Base-by-base conservation (phyloP, 176 grass and related monocot species). In the Miscanthus lutarioriparius region DNA sequence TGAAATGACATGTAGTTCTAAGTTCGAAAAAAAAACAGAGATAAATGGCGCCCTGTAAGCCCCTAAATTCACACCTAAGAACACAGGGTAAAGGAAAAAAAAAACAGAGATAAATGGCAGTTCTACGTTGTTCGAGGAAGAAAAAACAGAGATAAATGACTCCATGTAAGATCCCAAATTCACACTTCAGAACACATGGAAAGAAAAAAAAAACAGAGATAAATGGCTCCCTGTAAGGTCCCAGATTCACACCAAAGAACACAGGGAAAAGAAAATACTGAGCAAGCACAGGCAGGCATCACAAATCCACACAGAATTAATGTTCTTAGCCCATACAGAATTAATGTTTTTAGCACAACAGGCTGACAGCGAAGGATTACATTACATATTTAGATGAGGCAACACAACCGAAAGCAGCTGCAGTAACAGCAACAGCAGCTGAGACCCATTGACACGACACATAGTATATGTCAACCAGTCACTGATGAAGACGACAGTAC, bases 391-490 rank as follows among this genome's bases (percentile, higher is more conserved):
- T 47, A 23, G 73, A 91, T 82, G 83, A 27, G 85, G 84, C 87
- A 88, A 88, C 79, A 92, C 84, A 85, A 87, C 75, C 84, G 61
- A 81, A 89, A 82, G 72, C 67, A 79, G 72, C 61, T 72, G 80
- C 84, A 27, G 68, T 75, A 6, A 19, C 48, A 38, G 37, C 37
- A 1, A 44, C 72, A 51, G 86, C 64, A 88, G 81, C 76, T 70
- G 70, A 91, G 70, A 88, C 83, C 82, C 88, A 80, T 39, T 61
- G 56, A 61, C n/a, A 76, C 87, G n/a, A 61, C n/a, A 76, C 87
- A 81, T 20, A 68, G 20, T 54, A 74, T 68, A 78, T 80, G 71
- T 71, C 64, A 94, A 84, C 80, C 74, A 86, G 74, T 80, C 74
- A 82, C 54, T 59, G 22, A 59, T 59, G 54, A 59, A 59, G 54